These are phyloP conservation scores for Eucalyptus curtisii DNA, from an alignment of 345 rosid species.

Conservation along the genomic window DNA sequence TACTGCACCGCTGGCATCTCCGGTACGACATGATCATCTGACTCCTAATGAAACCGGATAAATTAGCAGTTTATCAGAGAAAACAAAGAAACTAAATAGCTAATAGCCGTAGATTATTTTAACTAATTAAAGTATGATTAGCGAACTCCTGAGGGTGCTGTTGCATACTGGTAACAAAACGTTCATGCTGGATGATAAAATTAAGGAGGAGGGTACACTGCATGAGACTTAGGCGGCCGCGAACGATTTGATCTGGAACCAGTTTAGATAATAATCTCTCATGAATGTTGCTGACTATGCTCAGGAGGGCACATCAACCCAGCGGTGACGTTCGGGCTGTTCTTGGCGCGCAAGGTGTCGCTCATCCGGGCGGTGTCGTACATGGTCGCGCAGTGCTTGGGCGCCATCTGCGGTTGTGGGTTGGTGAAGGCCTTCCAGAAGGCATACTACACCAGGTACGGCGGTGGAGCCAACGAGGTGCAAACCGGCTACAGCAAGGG, in stretches of 20 bases:
- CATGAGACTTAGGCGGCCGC: not conserved
- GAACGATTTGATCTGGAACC: not conserved
- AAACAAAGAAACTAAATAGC: not conserved
- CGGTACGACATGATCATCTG: conserved; percentile 13
- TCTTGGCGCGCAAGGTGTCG: conserved; percentile 41
- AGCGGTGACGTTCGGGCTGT: conserved; percentile 48
- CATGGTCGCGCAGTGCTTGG: conserved; percentile 54
- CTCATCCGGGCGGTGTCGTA: conserved; percentile 32
- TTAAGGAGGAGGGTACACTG: not conserved
- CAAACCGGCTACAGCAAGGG: conserved; percentile 39
- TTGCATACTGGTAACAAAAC: not conserved
- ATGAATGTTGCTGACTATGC: not conserved
- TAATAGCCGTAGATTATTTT: not conserved
- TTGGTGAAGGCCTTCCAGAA: conserved; percentile 42
- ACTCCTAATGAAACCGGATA: not conserved
- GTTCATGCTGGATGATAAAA: not conserved
- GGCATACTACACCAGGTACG: conserved; percentile 43
- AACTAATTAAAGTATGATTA: not conserved
- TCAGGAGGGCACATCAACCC: conserved; percentile 49
- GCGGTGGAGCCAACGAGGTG: conserved; percentile 55
- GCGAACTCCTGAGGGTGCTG: not conserved
- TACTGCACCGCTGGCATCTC: conserved; percentile 96
- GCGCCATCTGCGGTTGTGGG: conserved; percentile 45
- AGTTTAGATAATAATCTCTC: not conserved
- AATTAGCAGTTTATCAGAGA: not conserved